Base-by-base conservation (phyloP, 179 eudicot genomes). In the Drosera spatulata region DNA sequence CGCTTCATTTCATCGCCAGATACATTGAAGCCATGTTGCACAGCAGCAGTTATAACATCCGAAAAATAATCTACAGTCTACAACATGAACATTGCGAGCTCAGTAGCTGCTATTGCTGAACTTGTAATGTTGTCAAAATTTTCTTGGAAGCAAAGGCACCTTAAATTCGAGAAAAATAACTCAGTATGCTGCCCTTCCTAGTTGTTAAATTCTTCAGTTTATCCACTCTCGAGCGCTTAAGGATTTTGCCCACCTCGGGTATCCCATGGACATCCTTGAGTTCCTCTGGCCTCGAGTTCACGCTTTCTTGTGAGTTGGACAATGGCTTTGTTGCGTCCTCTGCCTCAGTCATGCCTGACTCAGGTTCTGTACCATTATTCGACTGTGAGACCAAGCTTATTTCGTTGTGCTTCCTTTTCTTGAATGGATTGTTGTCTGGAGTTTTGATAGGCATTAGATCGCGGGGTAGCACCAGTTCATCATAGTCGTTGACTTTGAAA, bases 391-490 rank as follows among this genome's bases (percentile, higher is more conserved):
- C 57, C 10, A 39, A 47, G 56, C 59, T 66, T 13, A n/a, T 39
- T 53, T 71, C 58, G 39, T 52, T 72, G 46, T 44, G 55, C 48
- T 85, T 85, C 43, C 77, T 67, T 67, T 68, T 81, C 65, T 69
- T 76, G 61, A 82, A 82, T 2, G 95, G 90, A 63, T 84, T 83
- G 64, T 86, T 81, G 52, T 70, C 58, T 10, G 83, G 86, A 53
- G 72, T 67, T 45, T 67, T 70, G 10, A 62, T 10, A 15, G 64
- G 59, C 38, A 50, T n/a, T n/a, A n/a, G n/a, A n/a, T n/a, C n/a
- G n/a, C n/a, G n/a, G n/a, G n/a, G 38, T 55, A 39, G 59, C 65
- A 39, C 61, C 48, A 59, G 58, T 55, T 9, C 15, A 50, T 57
- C 58, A 2, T 40, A 14, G 5, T 42, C 33, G 40, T 53, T 15